Evolutionary conservation across 2,329 filamentous ascomycete species (phyloP), one percentile per base, ranked within the genome.

Genomic region (Delphinella strobiligena): DNA sequence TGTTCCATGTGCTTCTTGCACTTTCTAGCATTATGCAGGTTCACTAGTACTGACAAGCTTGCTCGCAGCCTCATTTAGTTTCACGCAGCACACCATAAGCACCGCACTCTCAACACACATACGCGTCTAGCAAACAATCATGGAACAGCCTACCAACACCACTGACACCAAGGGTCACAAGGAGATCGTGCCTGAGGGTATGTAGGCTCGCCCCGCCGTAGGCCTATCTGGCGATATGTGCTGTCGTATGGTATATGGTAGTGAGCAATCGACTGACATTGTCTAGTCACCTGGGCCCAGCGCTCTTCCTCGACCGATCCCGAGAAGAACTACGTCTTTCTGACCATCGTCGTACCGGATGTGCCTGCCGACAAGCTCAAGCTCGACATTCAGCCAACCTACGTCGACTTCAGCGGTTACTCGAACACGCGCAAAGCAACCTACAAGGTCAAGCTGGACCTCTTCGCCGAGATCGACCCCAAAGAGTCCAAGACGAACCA

Each of bases 271-370:
- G 18, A 14, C 14, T 16, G 8, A 22, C 19, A 19, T 36, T 42
- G 40, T 32, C 31, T 56, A 96, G 91, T 98, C 54, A 82, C 87
- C 65, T 98, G 91, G 91, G 89, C 91, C 50, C 91, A 98, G 72
- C 88, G 91, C 72, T 96, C 89, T 34, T 91, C 80, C 58, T 69
- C 64, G 53, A 70, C 71, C 51, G 88, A 95, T 40, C 61, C 82
- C 41, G 74, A 80, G 61, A 93, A 88, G 72, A 98, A 98, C 75
- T 84, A 86, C 69, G 69, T 98, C 72, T 93, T 87, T 71, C 75
- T 98, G 51, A 93, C 85, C 59, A 85, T 98, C 67, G 75, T 77
- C 54, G 87, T 88, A 37, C 76, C 88, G 52, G 91, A 98, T 61
- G 82, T 95, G 33, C 69, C 82, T 52, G 70, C 77, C 54, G 69